Evolutionary conservation across 441 rosid species (phyloP).

Genomic region (Capsella rubella): DNA sequence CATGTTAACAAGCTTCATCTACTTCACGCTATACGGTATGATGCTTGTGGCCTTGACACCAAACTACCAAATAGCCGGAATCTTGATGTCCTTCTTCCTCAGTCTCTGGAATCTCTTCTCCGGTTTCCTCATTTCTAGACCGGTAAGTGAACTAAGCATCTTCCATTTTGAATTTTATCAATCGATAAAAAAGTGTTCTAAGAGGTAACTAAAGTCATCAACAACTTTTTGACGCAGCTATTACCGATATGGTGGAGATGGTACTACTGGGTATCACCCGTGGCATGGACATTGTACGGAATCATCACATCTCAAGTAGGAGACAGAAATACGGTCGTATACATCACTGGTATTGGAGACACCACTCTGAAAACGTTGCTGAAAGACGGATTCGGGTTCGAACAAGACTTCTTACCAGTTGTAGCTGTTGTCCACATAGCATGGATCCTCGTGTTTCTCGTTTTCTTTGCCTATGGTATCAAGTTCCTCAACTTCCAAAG

Average conservation of each 20-base stretch:
- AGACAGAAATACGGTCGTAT: slow-evolving; percentile 47
- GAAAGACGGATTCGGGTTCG: slow-evolving; percentile 58
- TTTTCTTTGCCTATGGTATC: slow-evolving; percentile 76
- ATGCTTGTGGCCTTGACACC: slow-evolving; percentile 85
- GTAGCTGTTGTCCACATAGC: slow-evolving; percentile 67
- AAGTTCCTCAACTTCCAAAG: slow-evolving; percentile 79
- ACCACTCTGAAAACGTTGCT: slow-evolving; percentile 52
- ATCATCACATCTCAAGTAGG: slow-evolving; percentile 84
- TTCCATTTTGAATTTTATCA: neutral
- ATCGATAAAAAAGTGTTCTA: neutral
- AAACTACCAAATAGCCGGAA: slow-evolving; percentile 69
- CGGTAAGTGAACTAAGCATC: slow-evolving; percentile 47
- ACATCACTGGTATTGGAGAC: slow-evolving; percentile 48
- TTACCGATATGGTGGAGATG: slow-evolving; percentile 96
- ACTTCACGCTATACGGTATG: slow-evolving; percentile 87
- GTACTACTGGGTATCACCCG: slow-evolving; percentile 88
- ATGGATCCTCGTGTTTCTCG: slow-evolving; percentile 65
- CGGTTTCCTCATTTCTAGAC: slow-evolving; percentile 74
- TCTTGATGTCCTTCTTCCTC: slow-evolving; percentile 78
- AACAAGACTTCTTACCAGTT: slow-evolving; percentile 66
- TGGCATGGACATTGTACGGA: slow-evolving; percentile 89
- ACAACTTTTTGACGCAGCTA: slow-evolving; percentile 47
- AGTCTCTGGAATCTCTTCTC: slow-evolving; percentile 89
- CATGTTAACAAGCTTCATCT: slow-evolving; percentile 60
- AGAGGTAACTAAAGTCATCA: neutral